These are phyloP conservation scores for Zygotorulaspora florentina DNA, from an alignment of 805 yeast species.

Conservation along the genomic window DNA sequence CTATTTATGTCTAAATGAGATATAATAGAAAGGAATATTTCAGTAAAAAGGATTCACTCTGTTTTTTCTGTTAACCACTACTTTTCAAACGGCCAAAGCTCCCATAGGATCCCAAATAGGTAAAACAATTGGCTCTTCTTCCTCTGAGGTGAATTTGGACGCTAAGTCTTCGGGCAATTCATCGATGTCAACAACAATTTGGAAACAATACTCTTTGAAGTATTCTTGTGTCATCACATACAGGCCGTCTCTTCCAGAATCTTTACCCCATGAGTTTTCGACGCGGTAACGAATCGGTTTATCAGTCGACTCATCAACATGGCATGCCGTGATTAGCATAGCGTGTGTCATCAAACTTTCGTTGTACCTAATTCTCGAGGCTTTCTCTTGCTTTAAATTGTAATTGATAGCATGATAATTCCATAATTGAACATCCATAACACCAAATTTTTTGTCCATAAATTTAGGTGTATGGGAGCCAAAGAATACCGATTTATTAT, in stretches of 20 bases:
- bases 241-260: slow-evolving; percentile 62
- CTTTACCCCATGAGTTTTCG: slow-evolving; percentile 76
- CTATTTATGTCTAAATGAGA: too few relatives aligned
- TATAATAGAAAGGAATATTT: too few relatives aligned
- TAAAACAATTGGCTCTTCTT: slow-evolving; percentile 49
- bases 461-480: slow-evolving; percentile 87
- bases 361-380: slow-evolving; percentile 63
- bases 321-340: slow-evolving; percentile 80
- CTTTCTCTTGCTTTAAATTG: slow-evolving; percentile 51
- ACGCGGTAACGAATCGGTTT: slow-evolving; percentile 66
- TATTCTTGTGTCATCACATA: slow-evolving; percentile 70
- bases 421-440: slow-evolving; percentile 69
- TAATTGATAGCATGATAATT: slow-evolving; percentile 59
- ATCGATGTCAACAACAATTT: slow-evolving; percentile 56
- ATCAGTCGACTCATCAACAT: slow-evolving; percentile 53
- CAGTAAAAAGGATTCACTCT: not conserved
- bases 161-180: slow-evolving; percentile 44
- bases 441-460: slow-evolving; percentile 57
- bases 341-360: slow-evolving; percentile 87
- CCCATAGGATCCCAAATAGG: slow-evolving; percentile 84
- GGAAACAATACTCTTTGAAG: slow-evolving; percentile 71
- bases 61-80: not conserved
- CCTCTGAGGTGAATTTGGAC: slow-evolving; percentile 35
- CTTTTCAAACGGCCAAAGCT: slow-evolving; percentile 47
- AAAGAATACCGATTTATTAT: slow-evolving; percentile 77